Evolutionary conservation across 169 alveolate species (phyloP).

Genomic region (Amoebophrya sp.): DNA sequence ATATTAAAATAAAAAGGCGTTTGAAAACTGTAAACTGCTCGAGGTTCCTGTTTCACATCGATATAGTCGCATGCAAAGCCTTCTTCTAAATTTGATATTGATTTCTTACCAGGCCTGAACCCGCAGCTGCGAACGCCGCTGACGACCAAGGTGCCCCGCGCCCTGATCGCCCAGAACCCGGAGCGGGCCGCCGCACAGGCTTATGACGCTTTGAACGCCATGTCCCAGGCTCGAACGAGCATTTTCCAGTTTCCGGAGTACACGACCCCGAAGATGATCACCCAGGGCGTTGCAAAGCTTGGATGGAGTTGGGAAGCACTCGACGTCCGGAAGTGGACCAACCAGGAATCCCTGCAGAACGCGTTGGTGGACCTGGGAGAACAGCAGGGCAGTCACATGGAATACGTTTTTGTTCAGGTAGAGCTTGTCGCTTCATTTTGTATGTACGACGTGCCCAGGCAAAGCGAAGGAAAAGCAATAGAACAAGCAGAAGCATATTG

Average conservation of each 20-base stretch:
- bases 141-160: slow-evolving; percentile 2
- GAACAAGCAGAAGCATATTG: too few species aligned
- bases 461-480: too few species aligned
- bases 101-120: not conserved
- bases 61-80: too few species aligned
- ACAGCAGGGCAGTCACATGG: not conserved
- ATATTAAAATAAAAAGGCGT: too few species aligned
- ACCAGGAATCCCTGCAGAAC: not conserved
- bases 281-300: not conserved
- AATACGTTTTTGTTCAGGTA: not conserved
- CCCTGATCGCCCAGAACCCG: not conserved
- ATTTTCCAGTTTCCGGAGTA: not conserved
- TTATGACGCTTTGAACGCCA: not conserved
- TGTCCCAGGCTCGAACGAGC: not conserved
- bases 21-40: too few species aligned
- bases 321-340: not conserved
- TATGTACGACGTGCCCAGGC: too few species aligned
- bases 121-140: not conserved
- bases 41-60: too few species aligned
- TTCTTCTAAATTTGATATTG: not conserved
- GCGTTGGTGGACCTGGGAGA: not conserved
- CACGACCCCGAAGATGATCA: not conserved
- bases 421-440: too few species aligned
- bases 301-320: not conserved
- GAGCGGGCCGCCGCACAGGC: not conserved